Conservation (phyloP, 1,284 basidiomycete genomes). For the Moesziomyces aphidis region DNA sequence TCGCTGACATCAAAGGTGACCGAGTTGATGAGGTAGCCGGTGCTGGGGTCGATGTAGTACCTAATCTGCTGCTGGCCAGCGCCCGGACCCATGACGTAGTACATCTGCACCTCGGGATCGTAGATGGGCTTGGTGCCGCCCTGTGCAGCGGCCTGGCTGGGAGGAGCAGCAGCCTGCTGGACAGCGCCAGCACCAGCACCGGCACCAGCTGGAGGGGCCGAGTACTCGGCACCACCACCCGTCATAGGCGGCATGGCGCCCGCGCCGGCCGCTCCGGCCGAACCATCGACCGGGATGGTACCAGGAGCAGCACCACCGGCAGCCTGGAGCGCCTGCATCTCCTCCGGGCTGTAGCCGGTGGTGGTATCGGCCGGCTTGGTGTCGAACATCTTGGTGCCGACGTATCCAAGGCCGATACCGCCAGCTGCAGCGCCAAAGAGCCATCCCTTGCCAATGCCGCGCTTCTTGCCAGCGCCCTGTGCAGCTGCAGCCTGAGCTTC, state of each 20-base stretch:
- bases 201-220: not conserved
- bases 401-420: conserved; percentile 9
- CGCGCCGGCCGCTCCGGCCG: not conserved
- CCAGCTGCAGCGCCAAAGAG: not conserved
- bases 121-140: conserved; percentile 1
- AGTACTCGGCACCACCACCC: not conserved
- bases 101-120: conserved; percentile 5
- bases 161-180: not conserved
- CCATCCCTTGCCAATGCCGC: conserved; percentile 3
- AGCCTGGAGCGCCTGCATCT: conserved; percentile 22
- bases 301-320: conserved; percentile 22
- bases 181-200: not conserved
- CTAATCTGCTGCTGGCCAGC: conserved; percentile 3
- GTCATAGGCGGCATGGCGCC: not conserved
- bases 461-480: conserved; percentile 2
- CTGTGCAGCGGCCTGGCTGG: not conserved
- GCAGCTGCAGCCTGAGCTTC: conserved; percentile 1
- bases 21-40: conserved; percentile 27
- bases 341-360: conserved; percentile 14
- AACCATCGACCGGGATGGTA: conserved; percentile 13
- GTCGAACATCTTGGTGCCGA: conserved; percentile 23
- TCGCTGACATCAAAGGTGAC: conserved; percentile 21
- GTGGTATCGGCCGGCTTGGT: conserved; percentile 34
- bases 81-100: conserved; percentile 3
- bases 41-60: conserved; percentile 24